These are phyloP conservation scores for Agaricus subrufescens DNA, from an alignment of 768 basidiomycete species.

Conservation along the genomic window DNA sequence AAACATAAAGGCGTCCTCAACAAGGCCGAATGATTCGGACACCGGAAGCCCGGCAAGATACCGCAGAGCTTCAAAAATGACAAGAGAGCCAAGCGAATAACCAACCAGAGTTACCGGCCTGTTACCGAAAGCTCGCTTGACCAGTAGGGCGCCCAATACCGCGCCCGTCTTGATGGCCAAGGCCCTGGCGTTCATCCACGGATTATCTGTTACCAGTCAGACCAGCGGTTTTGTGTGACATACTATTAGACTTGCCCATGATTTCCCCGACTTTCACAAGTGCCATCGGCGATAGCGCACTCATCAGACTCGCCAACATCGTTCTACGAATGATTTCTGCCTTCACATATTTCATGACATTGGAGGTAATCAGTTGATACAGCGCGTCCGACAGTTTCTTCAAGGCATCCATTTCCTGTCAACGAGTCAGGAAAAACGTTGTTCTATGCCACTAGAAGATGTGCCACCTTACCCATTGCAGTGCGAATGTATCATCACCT, in stretches of 20 bases:
- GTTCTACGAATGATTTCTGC: conserved; percentile 46
- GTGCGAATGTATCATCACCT: conserved; percentile 48
- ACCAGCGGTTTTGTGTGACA: not conserved
- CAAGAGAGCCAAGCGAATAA: conserved; percentile 51
- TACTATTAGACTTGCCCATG: conserved; percentile 34
- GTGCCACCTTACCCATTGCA: conserved; percentile 45
- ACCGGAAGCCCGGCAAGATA: conserved; percentile 41
- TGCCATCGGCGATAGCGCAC: conserved; percentile 45
- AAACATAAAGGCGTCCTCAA: conserved; percentile 53
- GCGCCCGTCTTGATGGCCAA: conserved; percentile 48
- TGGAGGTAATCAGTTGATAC: conserved; percentile 34
- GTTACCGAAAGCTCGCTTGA: conserved; percentile 45
- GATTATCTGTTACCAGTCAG: conserved; percentile 38
- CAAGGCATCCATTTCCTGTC: conserved; percentile 52
- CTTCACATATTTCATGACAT: conserved; percentile 47
- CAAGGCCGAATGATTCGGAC: conserved; percentile 37
- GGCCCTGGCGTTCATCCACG: conserved; percentile 54
- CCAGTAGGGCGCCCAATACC: conserved; percentile 47
- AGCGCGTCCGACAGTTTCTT: conserved; percentile 45
- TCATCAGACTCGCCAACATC: conserved; percentile 43
- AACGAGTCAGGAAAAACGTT: not conserved
- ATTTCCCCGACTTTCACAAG: conserved; percentile 49
- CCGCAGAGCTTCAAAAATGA: conserved; percentile 52
- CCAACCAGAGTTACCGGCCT: conserved; percentile 53
- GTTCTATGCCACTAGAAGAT: not conserved